phyloP scores from a whole-genome alignment of 2,329 filamentous ascomycete species.

The Macrophomina pseudophaseolina region DNA sequence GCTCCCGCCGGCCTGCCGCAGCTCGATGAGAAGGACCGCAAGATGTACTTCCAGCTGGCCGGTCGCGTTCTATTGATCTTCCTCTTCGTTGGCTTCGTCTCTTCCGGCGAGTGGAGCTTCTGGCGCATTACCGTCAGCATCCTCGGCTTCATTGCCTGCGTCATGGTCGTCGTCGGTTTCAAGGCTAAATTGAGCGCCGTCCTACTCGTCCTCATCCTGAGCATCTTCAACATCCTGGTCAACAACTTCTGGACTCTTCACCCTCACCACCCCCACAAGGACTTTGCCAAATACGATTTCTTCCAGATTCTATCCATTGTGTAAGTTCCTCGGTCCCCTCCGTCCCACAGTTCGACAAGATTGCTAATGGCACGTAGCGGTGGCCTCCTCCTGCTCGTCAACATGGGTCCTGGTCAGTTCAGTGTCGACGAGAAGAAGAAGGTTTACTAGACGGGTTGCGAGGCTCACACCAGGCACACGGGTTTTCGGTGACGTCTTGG shows the following conservation, averaged over 20 bases:
- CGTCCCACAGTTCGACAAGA: constrained; percentile 9
- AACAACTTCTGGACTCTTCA: constrained; percentile 99
- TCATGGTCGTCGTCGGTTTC: constrained; percentile 99
- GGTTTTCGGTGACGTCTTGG: constrained; percentile 2
- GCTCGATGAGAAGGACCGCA: constrained; percentile 98
- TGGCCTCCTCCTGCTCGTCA: constrained; percentile 93
- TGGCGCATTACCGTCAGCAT: constrained; percentile 85
- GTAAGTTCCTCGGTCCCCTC: constrained; percentile 53
- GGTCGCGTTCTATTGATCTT: constrained; percentile 96
- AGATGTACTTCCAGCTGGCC: constrained; percentile 99
- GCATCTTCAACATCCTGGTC: constrained; percentile 93
- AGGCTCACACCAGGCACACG: not conserved
- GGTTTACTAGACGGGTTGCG: constrained; percentile 72
- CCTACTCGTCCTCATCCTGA: constrained; percentile 91
- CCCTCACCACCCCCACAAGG: constrained; percentile 97
- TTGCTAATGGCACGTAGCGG: constrained; percentile 58
- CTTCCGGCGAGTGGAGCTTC: constrained; percentile 89
- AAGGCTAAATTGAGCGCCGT: constrained; percentile 99
- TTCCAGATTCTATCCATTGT: constrained; percentile 99
- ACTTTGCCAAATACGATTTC: constrained; percentile 99
- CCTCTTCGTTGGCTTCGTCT: constrained; percentile 95
- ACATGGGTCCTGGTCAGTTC: constrained; percentile 97
- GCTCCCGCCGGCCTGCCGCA: constrained; percentile 92
- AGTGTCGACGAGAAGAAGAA: constrained; percentile 99
- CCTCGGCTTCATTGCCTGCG: constrained; percentile 85